Base-by-base conservation (phyloP, 805 yeast genomes). In the Sporopachydermia lactativora region DNA sequence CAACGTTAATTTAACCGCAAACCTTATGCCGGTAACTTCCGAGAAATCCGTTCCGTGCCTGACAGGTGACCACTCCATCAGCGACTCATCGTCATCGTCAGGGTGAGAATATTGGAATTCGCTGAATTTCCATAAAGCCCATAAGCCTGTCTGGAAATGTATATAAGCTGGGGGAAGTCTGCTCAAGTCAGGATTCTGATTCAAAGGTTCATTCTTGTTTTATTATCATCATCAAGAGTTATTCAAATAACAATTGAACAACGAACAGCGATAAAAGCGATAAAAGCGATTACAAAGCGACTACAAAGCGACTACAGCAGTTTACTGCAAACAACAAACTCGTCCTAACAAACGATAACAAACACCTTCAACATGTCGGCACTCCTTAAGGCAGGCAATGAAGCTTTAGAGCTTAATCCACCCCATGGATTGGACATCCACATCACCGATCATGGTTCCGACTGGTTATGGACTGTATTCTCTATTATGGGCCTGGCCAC, bases 401-500 rank as follows among this genome's bases (percentile, higher is more conserved):
- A 52, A 18, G 66, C 59, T 14, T 41, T 61, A 28, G 18, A 42
- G 3, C 39, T 57, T 38, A 62, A 62, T 45, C 57, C 58, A 11
- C 43, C 43, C 38, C 15, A 37, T 14, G 37, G 44, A 57, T 19
- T 38, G n/a, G 43, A 41, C 17, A 11, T 61, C 44, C 65, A 61
- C 42, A 34, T 62, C 18, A 61, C 66, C 3, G 37, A 40, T 15
- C 63, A 61, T 46, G 67, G 67, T 47, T 60, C 66, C 6, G 58
- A 53, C 43, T 62, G 67, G 67, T 54, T 61, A 41, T 62, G 67
- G 67, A 62, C 67, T 5, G 63, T 49, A 1, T 62, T 62, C 41
- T 42, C 58, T 4, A 43, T 62, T 13, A 61, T 61, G 43, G 52
- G 55, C 18, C 5, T 53, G 11, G n/a, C 37, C 3, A 49, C 59